Conservation (phyloP, 1,284 basidiomycete species). For the Xerocomus amazonicus region DNA sequence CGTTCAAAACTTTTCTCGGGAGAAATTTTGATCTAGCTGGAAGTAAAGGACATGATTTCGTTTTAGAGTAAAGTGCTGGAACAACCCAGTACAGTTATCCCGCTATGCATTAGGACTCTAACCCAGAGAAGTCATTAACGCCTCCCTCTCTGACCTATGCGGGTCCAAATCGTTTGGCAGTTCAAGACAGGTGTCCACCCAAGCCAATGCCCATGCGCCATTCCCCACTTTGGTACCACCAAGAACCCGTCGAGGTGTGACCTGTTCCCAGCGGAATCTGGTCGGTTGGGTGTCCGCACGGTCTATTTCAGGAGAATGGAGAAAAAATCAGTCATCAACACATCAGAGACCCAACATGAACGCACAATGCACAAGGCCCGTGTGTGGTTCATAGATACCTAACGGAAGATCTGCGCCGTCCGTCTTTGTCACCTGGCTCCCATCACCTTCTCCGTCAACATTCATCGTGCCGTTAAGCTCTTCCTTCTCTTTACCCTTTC, state of each 20-base stretch:
- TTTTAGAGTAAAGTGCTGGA: constrained; percentile 1
- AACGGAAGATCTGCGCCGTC: constrained; percentile 42
- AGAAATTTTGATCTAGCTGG: too few species aligned
- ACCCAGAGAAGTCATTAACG: constrained; percentile 13
- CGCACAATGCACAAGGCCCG: constrained; percentile 65
- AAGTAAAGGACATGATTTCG: constrained; percentile 3
- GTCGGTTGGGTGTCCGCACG: constrained; percentile 71
- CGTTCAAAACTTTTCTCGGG: too few species aligned
- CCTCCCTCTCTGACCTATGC: constrained; percentile 16
- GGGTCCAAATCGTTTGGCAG: constrained; percentile 28
- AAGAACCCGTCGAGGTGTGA: constrained; percentile 47
- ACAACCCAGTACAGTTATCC: neutral
- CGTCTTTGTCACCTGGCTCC: constrained; percentile 35
- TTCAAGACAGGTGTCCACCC: constrained; percentile 73
- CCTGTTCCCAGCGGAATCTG: constrained; percentile 53
- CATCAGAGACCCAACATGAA: constrained; percentile 2
- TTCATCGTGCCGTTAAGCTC: constrained; percentile 26
- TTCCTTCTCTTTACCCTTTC: constrained; percentile 27
- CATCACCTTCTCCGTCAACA: constrained; percentile 18
- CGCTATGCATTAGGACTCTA: constrained; percentile 2
- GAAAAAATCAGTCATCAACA: constrained; percentile 2
- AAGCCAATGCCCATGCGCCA: constrained; percentile 73
- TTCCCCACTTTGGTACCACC: constrained; percentile 73
- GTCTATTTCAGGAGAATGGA: constrained; percentile 40
- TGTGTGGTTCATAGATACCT: constrained; percentile 73